Conservation (phyloP, 139 green algal genomes). For the Haematococcus sp. region DNA sequence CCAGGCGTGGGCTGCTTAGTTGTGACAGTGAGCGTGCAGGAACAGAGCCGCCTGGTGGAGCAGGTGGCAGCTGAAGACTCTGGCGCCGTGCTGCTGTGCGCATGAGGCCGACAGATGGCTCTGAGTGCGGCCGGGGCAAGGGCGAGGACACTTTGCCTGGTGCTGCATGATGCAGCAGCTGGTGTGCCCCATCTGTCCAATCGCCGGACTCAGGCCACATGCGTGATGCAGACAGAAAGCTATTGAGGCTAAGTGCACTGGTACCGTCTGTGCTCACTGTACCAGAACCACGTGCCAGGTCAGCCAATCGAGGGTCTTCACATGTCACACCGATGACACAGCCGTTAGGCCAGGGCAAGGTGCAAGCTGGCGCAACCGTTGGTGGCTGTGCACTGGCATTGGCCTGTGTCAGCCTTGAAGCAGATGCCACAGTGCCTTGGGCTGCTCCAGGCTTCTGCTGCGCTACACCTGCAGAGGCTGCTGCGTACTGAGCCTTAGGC, state of each 20-base stretch:
- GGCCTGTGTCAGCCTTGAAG: too few relatives aligned
- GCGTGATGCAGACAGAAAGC: not conserved
- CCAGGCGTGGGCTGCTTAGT: slow-evolving; percentile 13
- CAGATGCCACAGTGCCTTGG: too few relatives aligned
- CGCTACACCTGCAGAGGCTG: too few relatives aligned
- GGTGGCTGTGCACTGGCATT: too few relatives aligned
- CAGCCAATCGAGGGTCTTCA: slow-evolving; percentile 23
- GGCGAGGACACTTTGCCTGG: not conserved
- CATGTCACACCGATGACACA: slow-evolving; percentile 26
- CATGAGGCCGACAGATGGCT: not conserved
- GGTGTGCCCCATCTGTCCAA: slow-evolving; percentile 8
- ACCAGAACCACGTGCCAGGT: not conserved
- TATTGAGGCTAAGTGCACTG: not conserved
- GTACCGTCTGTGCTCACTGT: not conserved
- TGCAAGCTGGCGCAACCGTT: too few relatives aligned
- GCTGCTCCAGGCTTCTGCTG: too few relatives aligned
- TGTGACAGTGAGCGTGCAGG: too few relatives aligned
- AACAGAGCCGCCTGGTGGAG: slow-evolving; percentile 1
- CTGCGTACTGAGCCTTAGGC: too few relatives aligned
- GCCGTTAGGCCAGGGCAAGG: slow-evolving; percentile 14
- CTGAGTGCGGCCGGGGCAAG: not conserved
- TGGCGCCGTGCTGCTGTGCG: not conserved
- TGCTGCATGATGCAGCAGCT: not conserved
- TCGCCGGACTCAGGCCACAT: not conserved
- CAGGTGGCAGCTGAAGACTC: not conserved